Percentiles rank a stretch among this genome's conserved stretches.
Evolutionary conservation across 169 alveolate species (phyloP).

Genomic region (Babesia ovis): DNA sequence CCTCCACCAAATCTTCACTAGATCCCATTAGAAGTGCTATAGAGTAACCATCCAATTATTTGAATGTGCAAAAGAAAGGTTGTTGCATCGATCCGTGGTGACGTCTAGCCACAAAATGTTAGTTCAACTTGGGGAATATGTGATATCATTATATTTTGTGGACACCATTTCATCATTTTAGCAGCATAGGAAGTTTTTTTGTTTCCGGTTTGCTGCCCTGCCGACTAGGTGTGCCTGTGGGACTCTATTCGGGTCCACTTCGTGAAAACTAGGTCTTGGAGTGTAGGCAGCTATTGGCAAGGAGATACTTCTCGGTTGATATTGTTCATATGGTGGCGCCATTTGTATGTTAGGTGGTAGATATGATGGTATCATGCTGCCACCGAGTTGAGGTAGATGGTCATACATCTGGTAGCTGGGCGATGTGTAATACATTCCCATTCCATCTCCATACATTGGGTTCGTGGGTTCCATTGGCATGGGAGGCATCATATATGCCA

Average conservation of each 20-base stretch:
- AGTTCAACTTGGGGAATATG: no score
- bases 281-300: background rate
- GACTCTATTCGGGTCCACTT: constrained; percentile 10
- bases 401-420: constrained; percentile 47
- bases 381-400: constrained; percentile 3
- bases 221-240: constrained; percentile 26
- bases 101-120: no score
- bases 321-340: constrained; percentile 44
- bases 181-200: constrained; percentile 65
- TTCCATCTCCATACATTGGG: constrained; percentile 39
- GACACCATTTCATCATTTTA: background rate
- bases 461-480: constrained; percentile 31
- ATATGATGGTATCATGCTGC: constrained; percentile 31
- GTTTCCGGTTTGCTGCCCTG: constrained; percentile 49
- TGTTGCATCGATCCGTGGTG: no score
- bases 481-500: constrained; percentile 45
- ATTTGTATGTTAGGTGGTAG: constrained; percentile 15
- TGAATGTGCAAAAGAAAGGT: no score
- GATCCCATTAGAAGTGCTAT: background rate
- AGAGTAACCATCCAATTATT: no score
- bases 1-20: background rate
- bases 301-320: constrained; percentile 11
- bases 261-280: constrained; percentile 5
- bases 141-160: no score
- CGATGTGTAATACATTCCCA: constrained; percentile 39